Percentiles rank a stretch among this genome's conserved stretches.
These are phyloP conservation scores for Rhizopogon roseolus DNA, from an alignment of 768 basidiomycete genomes.

Conservation along the genomic window DNA sequence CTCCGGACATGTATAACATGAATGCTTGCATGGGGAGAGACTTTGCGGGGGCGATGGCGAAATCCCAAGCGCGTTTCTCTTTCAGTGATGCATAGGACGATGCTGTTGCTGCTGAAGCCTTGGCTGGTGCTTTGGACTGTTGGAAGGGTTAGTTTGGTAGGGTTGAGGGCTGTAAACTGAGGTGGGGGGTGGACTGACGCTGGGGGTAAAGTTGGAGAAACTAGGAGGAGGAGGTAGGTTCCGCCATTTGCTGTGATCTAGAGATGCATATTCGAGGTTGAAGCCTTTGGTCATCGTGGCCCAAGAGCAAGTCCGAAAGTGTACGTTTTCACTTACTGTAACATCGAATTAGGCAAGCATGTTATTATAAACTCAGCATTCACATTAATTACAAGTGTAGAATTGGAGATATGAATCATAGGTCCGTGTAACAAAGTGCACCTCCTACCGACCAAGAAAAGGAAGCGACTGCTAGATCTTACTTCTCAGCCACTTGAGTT, in stretches of 20 bases:
- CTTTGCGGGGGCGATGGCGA: constrained; percentile 82
- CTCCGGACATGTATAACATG: constrained; percentile 98
- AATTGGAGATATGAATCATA: no score
- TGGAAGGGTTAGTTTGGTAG: not conserved
- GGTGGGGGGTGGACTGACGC: constrained; percentile 8
- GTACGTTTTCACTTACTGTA: not conserved
- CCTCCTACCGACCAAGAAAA: no score
- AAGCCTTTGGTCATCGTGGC: constrained; percentile 5
- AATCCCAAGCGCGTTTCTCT: constrained; percentile 79
- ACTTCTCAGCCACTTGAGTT: no score
- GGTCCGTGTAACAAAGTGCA: no score
- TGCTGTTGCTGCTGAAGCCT: constrained; percentile 29
- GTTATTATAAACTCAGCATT: no score
- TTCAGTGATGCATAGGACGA: constrained; percentile 65
- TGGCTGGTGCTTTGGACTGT: constrained; percentile 39
- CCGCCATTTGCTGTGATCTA: constrained; percentile 44
- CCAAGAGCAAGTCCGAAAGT: not conserved
- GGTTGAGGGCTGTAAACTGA: no score
- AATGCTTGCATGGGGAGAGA: constrained; percentile 94
- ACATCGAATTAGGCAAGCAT: not conserved
- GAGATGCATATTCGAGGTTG: constrained; percentile 26
- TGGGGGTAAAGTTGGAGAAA: constrained; percentile 45
- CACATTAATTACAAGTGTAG: no score
- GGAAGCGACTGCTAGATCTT: no score
- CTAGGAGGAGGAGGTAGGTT: constrained; percentile 64